phyloP scores from a whole-genome alignment of 2,329 filamentous ascomycete genomes.

The Colletotrichum melonis region DNA sequence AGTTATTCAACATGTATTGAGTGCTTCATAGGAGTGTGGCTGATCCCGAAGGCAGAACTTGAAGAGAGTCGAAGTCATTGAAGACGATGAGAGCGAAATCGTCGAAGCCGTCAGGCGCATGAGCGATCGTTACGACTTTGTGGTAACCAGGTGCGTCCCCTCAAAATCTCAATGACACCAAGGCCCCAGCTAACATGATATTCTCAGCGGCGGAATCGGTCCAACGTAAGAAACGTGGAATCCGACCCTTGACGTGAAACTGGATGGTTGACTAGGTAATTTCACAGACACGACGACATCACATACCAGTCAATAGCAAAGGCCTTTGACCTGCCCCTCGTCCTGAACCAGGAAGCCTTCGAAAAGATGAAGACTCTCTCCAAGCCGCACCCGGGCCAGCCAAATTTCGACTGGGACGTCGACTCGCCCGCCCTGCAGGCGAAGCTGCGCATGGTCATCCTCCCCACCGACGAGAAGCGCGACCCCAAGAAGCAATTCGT shows the following conservation, averaged over 20 bases:
- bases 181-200: slow-evolving; percentile 27
- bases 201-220: slow-evolving; percentile 83
- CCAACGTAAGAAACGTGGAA: slow-evolving; percentile 75
- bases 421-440: slow-evolving; percentile 83
- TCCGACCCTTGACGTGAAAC: too few relatives aligned
- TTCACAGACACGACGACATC: slow-evolving; percentile 89
- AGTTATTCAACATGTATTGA: slow-evolving; percentile 29
- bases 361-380: slow-evolving; percentile 86
- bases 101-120: slow-evolving; percentile 87
- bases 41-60: slow-evolving; percentile 63
- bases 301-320: slow-evolving; percentile 95
- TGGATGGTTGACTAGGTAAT: slow-evolving; percentile 1
- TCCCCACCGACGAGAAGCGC: slow-evolving; percentile 79
- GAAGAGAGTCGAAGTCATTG: slow-evolving; percentile 91
- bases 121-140: slow-evolving; percentile 91
- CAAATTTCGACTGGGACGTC: slow-evolving; percentile 85
- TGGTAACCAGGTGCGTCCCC: slow-evolving; percentile 77
- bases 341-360: slow-evolving; percentile 81
- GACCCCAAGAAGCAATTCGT: slow-evolving; percentile 78
- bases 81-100: slow-evolving; percentile 92
- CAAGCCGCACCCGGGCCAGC: slow-evolving; percentile 77
- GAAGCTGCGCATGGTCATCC: slow-evolving; percentile 89
- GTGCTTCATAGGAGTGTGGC: not conserved
- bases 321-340: slow-evolving; percentile 82
- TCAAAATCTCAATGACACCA: not conserved